These are phyloP conservation scores for Pseudopyricularia javanii DNA, from an alignment of 2,329 filamentous ascomycete species.

Conservation along the genomic window DNA sequence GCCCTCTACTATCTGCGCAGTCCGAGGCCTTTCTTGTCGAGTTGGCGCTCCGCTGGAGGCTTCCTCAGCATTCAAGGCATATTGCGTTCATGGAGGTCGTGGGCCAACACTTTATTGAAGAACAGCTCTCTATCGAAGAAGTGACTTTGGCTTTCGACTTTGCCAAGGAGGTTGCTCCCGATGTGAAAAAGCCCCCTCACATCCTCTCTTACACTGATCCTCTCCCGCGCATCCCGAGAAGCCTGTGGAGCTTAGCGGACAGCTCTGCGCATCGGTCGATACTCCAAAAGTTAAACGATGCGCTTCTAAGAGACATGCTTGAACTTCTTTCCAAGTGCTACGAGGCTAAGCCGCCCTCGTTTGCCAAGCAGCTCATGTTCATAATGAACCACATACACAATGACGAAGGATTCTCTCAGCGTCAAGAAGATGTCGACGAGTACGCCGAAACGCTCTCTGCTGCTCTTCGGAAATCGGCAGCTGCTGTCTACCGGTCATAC, in stretches of 20 bases:
- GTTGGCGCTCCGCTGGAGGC: constrained; percentile 75
- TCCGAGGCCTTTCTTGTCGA: constrained; percentile 77
- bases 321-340: constrained; percentile 85
- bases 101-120: constrained; percentile 72
- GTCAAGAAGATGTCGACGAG: constrained; percentile 55
- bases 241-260: constrained; percentile 57
- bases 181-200: constrained; percentile 50
- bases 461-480: constrained; percentile 61
- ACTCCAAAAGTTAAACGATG: constrained; percentile 65
- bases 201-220: constrained; percentile 38
- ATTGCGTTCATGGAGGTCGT: constrained; percentile 77
- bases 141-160: constrained; percentile 75
- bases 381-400: constrained; percentile 71
- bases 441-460: constrained; percentile 63
- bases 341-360: constrained; percentile 71
- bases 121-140: constrained; percentile 69
- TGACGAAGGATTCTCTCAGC: constrained; percentile 64
- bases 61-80: constrained; percentile 70
- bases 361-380: constrained; percentile 60
- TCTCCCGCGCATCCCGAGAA: constrained; percentile 43
- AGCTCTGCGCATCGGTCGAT: constrained; percentile 61
- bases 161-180: constrained; percentile 52
- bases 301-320: constrained; percentile 65
- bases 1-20: constrained; percentile 54
- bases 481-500: constrained; percentile 66